A percentile compares a stretch with the other conserved stretches of the same genome.
Conservation (phyloP, 2,329 filamentous ascomycete species). For the Fusarium musae region DNA sequence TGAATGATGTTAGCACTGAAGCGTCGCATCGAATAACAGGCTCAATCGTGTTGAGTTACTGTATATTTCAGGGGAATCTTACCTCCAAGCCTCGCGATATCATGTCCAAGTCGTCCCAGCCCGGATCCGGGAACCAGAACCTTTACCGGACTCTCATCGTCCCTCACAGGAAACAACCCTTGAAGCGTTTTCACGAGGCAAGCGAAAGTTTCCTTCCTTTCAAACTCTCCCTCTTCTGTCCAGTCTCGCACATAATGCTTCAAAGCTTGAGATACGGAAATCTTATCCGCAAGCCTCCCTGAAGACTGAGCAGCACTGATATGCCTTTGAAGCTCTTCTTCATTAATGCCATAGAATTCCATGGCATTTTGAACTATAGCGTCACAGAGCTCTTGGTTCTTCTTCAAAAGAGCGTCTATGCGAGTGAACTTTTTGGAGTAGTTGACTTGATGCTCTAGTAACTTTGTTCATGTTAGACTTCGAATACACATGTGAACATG, state of each 20-base stretch:
- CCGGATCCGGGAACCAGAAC: conserved; percentile 65
- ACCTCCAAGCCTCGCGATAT: conserved; percentile 58
- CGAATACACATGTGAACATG: accelerated
- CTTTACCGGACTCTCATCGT: conserved; percentile 40
- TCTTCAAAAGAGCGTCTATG: conserved; percentile 54
- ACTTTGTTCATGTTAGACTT: conserved; percentile 38
- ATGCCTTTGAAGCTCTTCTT: conserved; percentile 58
- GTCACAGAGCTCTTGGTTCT: conserved; percentile 59
- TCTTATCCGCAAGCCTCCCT: conserved; percentile 55
- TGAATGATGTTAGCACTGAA: conserved; percentile 6
- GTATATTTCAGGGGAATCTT: not conserved
- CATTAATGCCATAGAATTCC: conserved; percentile 57
- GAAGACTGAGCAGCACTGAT: conserved; percentile 52
- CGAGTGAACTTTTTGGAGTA: conserved; percentile 65
- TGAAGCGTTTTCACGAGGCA: conserved; percentile 52
- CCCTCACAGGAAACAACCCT: conserved; percentile 46
- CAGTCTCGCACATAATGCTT: conserved; percentile 70
- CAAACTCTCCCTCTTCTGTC: conserved; percentile 59
- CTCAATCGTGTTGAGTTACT: accelerated
- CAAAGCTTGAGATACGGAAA: conserved; percentile 62
- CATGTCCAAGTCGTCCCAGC: conserved; percentile 62
- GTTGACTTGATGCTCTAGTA: conserved; percentile 66
- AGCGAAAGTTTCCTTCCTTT: conserved; percentile 56
- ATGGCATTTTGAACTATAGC: conserved; percentile 58
- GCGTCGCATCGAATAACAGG: accelerated